Percentiles rank a stretch among this genome's conserved stretches.
phyloP scores from a whole-genome alignment of 2,329 filamentous ascomycete genomes.

The Penicillium sp. region DNA sequence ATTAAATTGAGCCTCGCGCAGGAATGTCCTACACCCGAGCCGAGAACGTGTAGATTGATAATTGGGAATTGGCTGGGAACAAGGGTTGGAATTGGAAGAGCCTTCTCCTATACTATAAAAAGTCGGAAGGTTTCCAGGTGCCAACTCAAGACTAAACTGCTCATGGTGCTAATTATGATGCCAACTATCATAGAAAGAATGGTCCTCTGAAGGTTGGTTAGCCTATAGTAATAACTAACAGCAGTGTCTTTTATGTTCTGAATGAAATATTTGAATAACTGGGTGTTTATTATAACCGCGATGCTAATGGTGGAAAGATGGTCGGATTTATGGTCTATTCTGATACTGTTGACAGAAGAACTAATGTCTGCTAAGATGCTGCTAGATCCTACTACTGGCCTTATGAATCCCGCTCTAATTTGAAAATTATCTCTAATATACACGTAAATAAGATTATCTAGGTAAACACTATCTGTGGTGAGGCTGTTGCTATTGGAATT shows the following conservation, averaged over 20 bases:
- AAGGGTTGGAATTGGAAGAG: slow-evolving; percentile 39
- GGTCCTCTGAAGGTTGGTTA: slow-evolving; percentile 39
- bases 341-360: slow-evolving; percentile 44
- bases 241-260: slow-evolving; percentile 34
- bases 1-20: no score
- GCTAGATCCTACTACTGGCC: slow-evolving; percentile 55
- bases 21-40: slow-evolving; percentile 46
- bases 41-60: slow-evolving; percentile 43
- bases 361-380: slow-evolving; percentile 52
- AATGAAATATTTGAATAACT: slow-evolving; percentile 44
- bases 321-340: slow-evolving; percentile 50
- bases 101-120: slow-evolving; percentile 37
- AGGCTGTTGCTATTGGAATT: slow-evolving; percentile 34
- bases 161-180: slow-evolving; percentile 33
- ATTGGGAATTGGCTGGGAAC: slow-evolving; percentile 41
- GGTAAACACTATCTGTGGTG: slow-evolving; percentile 22
- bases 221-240: slow-evolving; percentile 25
- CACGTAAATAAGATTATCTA: slow-evolving; percentile 48
- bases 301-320: slow-evolving; percentile 52
- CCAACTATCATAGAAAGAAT: slow-evolving; percentile 30
- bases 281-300: slow-evolving; percentile 46
- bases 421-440: slow-evolving; percentile 51
- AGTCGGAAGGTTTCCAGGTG: slow-evolving; percentile 33
- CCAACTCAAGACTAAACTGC: slow-evolving; percentile 28
- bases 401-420: slow-evolving; percentile 45